Base-by-base conservation (phyloP, 352 stramenopile genomes). In the Phytophthora fragariae region DNA sequence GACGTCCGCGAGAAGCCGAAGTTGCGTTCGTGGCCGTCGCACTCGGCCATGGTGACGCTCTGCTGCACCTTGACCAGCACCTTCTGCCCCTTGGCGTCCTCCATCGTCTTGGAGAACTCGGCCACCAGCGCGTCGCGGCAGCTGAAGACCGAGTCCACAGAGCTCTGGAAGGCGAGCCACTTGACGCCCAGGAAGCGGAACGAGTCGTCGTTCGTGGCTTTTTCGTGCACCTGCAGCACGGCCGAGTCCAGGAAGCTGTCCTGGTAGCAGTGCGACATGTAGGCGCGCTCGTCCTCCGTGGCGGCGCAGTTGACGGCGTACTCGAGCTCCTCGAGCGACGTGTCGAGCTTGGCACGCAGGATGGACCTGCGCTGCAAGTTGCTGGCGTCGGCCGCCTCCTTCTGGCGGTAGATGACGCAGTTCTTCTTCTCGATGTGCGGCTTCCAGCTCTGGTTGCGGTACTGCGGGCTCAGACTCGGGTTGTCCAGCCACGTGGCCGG, bases 101-200 rank as follows among this genome's bases (percentile, higher is more conserved):
- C 68, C 55, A 88, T 82, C 4, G 84, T 93, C 57, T 85, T 86
- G 19, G 78, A 86, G 35, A 82, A 83, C 56, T 95, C 88, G 19
- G 89, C 64, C 21, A 91, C 73, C 0, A 95, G 65, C 62, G 76
- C 59, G 57, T 95, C 88, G 5, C 85, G 83, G 63, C 85, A 89
- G 39, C 76, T 81, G 46, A 91, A 90, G 29, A 92, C 82, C 11
- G 84, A 90, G 57, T 91, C 86, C n/a, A 92, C 73, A 0, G 86
- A 82, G 24, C 82, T 89, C 74, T 95, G 88, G 64, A 86, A 90
- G 5, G 85, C 85, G 15, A 87, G 61, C 84, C 88, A 94, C 68
- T 95, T 95, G 66, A 96, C 58, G 14, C 85, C 88, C 50, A 93
- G 65, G 54, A 92, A 93, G 55, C 77, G 82, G 70, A 92, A 92